Base-by-base conservation (phyloP, 2,329 filamentous ascomycete species). In the Cladosporium sp. region DNA sequence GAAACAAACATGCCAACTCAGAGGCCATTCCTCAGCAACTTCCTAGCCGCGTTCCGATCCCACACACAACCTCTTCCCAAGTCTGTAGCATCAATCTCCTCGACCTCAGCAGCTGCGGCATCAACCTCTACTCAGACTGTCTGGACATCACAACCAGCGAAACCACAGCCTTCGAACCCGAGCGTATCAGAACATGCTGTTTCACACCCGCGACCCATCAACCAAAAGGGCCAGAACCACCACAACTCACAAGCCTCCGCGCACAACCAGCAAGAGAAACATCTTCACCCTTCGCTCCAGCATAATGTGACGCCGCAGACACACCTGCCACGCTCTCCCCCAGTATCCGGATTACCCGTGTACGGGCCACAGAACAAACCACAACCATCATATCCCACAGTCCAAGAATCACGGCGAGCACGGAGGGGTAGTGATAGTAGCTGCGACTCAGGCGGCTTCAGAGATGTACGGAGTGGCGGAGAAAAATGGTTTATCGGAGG, bases 401-500 rank as follows among this genome's bases (percentile, higher is more conserved):
- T 68, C 2, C 72, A 74, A 65, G 74, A 77, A 29, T 70, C 72
- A 18, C 67, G 74, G 50, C 68, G 70, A 29, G 58, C 59, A 11
- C 73, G 89, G 65, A 83, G 91, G 65, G 91, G 90, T 29, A 92
- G 89, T 70, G 90, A 93, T 71, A 91, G 88, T 77, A 90, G 86
- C 68, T 88, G 85, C 62, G 91, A 93, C 73, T 88, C 85, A 63
- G 90, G 92, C 72, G 91, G 90, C 1, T 93, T 93, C 76, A 82
- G 89, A 62, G 90, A 93, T 67, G 88, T 88, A 40, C 88, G 89
- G 3, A 89, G 92, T 67, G 89, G 89, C 2, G 85, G 86, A 1
- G 91, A 93, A 69, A 92, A 91, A 79, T 92, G 90, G 89, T 93
- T 93, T 73, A 91, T 93, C 64, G 91, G 91, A 26, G 91, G 91